Percentiles rank a stretch among this genome's conserved stretches.
phyloP scores from a whole-genome alignment of 2,329 filamentous ascomycete genomes.

The Fusarium floridanum region DNA sequence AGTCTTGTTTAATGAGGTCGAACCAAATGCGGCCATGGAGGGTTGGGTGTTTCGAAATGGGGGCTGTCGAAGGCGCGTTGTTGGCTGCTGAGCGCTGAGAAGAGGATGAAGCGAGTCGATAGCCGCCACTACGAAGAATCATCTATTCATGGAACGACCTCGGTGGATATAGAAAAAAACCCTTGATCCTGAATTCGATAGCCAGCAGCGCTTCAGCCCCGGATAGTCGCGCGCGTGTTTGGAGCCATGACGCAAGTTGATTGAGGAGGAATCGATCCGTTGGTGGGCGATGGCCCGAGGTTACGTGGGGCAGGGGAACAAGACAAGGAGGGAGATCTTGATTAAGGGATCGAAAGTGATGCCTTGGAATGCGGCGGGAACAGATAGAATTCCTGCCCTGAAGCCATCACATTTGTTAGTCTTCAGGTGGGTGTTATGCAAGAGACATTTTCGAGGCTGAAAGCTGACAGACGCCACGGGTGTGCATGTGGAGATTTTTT shows the following conservation, averaged over 20 bases:
- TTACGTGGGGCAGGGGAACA: not conserved
- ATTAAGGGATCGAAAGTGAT: conserved; percentile 17
- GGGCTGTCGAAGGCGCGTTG: not conserved
- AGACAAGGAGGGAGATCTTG: conserved; percentile 1
- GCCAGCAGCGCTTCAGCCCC: conserved; percentile 21
- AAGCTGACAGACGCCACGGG: conserved; percentile 11
- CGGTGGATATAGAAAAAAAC: not conserved
- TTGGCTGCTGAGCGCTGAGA: not conserved
- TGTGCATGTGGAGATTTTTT: conserved; percentile 6
- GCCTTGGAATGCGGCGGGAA: conserved; percentile 4
- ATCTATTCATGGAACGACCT: not conserved
- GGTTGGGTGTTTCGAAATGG: conserved; percentile 11
- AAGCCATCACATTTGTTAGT: not conserved
- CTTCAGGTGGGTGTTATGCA: not conserved
- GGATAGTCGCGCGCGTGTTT: conserved; percentile 44
- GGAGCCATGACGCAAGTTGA: conserved; percentile 23
- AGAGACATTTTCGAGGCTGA: not conserved
- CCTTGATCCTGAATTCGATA: not conserved
- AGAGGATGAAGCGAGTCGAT: not conserved
- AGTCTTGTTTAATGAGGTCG: not conserved
- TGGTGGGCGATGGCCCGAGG: conserved; percentile 6
- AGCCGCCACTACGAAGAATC: not conserved
- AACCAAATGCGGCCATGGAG: conserved; percentile 1
- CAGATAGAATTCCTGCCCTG: not conserved
- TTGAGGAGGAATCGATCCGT: conserved; percentile 32